Conservation (phyloP, 441 rosid species). For the Gossypium davidsonii region DNA sequence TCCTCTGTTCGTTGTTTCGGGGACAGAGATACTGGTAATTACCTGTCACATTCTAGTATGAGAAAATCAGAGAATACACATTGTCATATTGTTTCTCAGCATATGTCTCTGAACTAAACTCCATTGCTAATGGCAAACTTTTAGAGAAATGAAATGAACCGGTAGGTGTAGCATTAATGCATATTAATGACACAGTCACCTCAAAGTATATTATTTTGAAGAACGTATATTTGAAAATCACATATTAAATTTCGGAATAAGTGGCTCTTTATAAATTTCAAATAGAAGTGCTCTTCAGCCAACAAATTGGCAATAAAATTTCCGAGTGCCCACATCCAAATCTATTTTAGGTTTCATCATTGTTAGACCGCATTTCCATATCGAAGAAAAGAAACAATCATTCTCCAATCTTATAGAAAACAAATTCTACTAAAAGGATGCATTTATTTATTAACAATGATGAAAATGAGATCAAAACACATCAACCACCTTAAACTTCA, state of each 20-base stretch:
- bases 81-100: not conserved
- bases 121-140: not conserved
- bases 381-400: not conserved
- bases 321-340: not conserved
- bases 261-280: not conserved
- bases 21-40: not conserved
- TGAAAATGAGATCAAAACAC: conserved; percentile 17
- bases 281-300: not conserved
- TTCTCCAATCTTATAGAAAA: not conserved
- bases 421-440: not conserved
- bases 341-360: not conserved
- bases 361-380: not conserved
- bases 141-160: not conserved
- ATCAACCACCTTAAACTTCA: conserved; percentile 9
- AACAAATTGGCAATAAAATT: not conserved
- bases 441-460: not conserved
- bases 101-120: not conserved
- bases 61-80: not conserved
- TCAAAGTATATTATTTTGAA: not conserved
- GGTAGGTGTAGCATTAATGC: not conserved
- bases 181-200: not conserved
- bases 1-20: not conserved
- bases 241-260: not conserved
- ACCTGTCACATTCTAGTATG: not conserved
- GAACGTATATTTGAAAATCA: not conserved